Evolutionary conservation across 129 eudicot genomes (phyloP), one percentile per base, ranked within the genome.

Genomic region (Mikania micrantha): DNA sequence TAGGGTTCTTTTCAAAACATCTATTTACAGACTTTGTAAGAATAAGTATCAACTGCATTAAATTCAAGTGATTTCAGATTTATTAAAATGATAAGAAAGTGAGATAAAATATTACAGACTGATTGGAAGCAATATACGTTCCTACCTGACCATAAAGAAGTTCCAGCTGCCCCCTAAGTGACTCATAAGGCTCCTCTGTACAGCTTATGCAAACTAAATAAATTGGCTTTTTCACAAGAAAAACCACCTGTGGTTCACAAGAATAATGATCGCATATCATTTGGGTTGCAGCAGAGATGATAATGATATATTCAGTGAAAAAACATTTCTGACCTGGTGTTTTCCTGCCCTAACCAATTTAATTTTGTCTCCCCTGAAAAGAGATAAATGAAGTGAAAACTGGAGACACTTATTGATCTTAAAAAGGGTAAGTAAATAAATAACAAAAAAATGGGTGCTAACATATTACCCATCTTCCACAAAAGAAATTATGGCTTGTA

Each of bases 161-260:
- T 68, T 93, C 96, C 57, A 93, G 72, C 80, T 93, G 99, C 52
- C 88, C 99, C 67, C 60, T 78, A 24, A 93, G 79, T 54, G 96
- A 86, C 70, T 89, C 96, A 45, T 84, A 87, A 53, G 96, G 92
- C 77, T 93, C 99, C 71, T 93, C 96, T 69, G 99, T 93, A 73
- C 99, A 84, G 76, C 96, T 93, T 74, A 93, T 93, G 87, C 99
- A 93, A 62, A 93, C 99, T 66, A 93, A 80, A 80, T 93, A 93
- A 54, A 93, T 89, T 9, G 99, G 99, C 49, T 92, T 95, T 79
- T 89, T 86, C 12, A 93, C 96, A 82, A 89, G 95, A 85, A 93
- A 93, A 72, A 93, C 83, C 66, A 93, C 95, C 98, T 73, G 77
- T 11, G 38, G 31, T 62, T 21, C 56, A 36, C 64, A 49, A 50